Base-by-base conservation (phyloP, 257 asterid species). In the Forsythia viridissima region DNA sequence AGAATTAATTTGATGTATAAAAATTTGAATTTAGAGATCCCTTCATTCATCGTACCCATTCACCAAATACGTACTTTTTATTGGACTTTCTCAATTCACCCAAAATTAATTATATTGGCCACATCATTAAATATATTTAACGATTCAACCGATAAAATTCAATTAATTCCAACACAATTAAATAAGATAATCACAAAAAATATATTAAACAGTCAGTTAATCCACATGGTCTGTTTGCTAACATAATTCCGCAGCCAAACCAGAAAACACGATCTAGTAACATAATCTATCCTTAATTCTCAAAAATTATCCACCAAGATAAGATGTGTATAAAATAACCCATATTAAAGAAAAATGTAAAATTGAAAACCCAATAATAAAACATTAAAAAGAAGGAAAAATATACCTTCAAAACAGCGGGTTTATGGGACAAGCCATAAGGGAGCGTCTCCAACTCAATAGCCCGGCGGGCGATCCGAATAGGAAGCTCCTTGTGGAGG, bases 401-500 rank as follows among this genome's bases (percentile, higher is more conserved):
- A 41, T 41, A 48, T 52, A 91, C 98, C 96, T 91, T 93, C 34
- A 92, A 74, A 75, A 93, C 85, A 8, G 99, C 97, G 70, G 97
- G 92, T 76, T 93, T 94, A 9, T 13, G 82, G 73, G 97, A 88
- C 70, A 94, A 81, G 61, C 97, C 98, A 76, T 87, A 92, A 41
- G 99, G 99, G 21, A 94, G 95, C 34, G 92, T 84, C 12, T 91
- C 86, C 3, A 94, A 93, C 83, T 94, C 99, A 75, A 93, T 88
- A 72, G 90, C 96, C 80, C 99, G 92, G 7, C 97, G 89, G 4
- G 99, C 98, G 80, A 94, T 91, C 79, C 99, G 84, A 74, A 91
- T 90, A 8, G 97, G 94, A n/a, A 94, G 93, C 86, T 94, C 99
- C 77, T 93, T 91, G 74, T 86, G 95, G 43, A 94, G 95, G 61